Evolutionary conservation across 2,329 filamentous ascomycete species (phyloP).

Genomic region (Fusarium lateritium): DNA sequence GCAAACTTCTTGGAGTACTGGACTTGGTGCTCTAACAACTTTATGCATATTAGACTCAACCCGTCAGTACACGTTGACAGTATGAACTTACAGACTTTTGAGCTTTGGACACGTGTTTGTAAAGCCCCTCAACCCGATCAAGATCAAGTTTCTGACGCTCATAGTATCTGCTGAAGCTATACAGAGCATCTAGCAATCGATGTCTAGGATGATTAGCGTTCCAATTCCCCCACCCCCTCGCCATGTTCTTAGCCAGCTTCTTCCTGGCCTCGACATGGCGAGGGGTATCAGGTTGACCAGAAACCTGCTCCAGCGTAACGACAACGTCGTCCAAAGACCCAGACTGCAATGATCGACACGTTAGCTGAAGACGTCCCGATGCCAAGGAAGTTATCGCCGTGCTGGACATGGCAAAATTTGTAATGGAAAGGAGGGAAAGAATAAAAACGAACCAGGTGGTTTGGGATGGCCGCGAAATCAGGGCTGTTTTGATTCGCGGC

Average conservation of each 20-base stretch:
- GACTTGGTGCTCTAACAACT: conserved; percentile 69
- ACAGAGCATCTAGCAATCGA: conserved; percentile 58
- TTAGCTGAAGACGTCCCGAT: conserved; percentile 16
- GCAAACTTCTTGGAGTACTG: conserved; percentile 70
- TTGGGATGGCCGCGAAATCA: conserved; percentile 28
- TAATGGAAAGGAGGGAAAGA: conserved; percentile 6
- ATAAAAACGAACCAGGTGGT: conserved; percentile 37
- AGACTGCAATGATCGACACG: conserved; percentile 18
- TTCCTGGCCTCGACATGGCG: conserved; percentile 53
- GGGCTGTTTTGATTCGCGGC: conserved; percentile 14
- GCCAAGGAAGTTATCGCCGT: not conserved
- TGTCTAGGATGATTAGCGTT: conserved; percentile 56
- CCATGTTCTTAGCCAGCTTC: conserved; percentile 51
- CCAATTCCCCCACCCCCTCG: conserved; percentile 51
- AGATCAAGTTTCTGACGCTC: conserved; percentile 56
- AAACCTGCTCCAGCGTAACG: conserved; percentile 47
- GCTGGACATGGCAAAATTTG: conserved; percentile 1
- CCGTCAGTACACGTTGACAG: fast-evolving
- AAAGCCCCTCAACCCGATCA: conserved; percentile 54
- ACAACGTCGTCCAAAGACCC: conserved; percentile 36
- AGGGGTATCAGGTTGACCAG: conserved; percentile 38
- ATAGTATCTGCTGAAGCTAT: conserved; percentile 56
- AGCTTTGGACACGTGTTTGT: conserved; percentile 54
- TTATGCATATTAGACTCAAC: not conserved
- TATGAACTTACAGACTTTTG: conserved; percentile 49